Conservation (phyloP, 208 protist species). For the Trypanosoma melophagium region DNA sequence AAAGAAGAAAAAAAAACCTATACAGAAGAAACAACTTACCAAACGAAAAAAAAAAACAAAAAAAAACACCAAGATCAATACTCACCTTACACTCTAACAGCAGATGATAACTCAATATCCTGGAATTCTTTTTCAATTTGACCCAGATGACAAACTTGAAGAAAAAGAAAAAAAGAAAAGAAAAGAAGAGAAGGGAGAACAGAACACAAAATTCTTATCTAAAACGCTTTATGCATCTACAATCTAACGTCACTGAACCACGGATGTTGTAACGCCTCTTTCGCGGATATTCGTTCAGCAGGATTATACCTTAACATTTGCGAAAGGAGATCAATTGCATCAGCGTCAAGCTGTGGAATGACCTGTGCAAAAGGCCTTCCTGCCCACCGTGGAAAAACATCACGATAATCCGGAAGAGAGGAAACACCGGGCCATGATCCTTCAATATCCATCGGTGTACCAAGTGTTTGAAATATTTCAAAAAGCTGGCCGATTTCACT, state of each 20-base stretch:
- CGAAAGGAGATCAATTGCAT: slow-evolving; percentile 81
- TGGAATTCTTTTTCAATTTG: neutral
- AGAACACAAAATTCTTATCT: slow-evolving; percentile 14
- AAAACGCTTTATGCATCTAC: slow-evolving; percentile 27
- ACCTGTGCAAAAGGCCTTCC: slow-evolving; percentile 65
- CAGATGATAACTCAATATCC: too few species aligned
- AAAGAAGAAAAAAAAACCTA: slow-evolving; percentile 21
- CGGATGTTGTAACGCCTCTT: slow-evolving; percentile 89
- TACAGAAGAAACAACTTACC: neutral
- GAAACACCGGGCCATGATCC: slow-evolving; percentile 97
- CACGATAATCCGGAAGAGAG: slow-evolving; percentile 95
- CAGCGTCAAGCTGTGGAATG: slow-evolving; percentile 74
- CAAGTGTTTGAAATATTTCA: slow-evolving; percentile 97
- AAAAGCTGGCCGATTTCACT: slow-evolving; percentile 98
- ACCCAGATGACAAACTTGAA: neutral
- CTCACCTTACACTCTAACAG: neutral
- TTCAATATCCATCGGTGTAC: slow-evolving; percentile 93
- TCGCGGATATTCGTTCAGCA: slow-evolving; percentile 84
- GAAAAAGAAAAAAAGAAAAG: neutral
- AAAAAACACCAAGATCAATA: neutral
- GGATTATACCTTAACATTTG: slow-evolving; percentile 92
- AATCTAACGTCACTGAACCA: slow-evolving; percentile 85
- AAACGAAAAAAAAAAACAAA: neutral
- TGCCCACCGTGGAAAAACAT: slow-evolving; percentile 94
- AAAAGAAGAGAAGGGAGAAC: neutral